These are phyloP conservation scores for Aphanoascus verrucosus DNA, from an alignment of 2,329 filamentous ascomycete genomes.

Conservation along the genomic window DNA sequence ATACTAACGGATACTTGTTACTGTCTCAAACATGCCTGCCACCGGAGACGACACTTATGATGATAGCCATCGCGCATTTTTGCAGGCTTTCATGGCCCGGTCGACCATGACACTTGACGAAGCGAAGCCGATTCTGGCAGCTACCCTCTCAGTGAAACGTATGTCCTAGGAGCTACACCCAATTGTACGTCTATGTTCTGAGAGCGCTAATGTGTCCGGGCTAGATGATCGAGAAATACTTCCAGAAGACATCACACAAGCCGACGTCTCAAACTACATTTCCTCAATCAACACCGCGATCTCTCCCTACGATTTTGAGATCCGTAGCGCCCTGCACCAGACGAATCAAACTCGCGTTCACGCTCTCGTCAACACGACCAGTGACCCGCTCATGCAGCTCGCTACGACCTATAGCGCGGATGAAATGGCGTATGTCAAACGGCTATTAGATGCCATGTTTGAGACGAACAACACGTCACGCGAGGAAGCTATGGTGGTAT, in stretches of 20 bases:
- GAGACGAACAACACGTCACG: slow-evolving; percentile 69
- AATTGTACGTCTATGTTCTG: background rate
- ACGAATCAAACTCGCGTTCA: slow-evolving; percentile 53
- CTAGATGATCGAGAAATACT: slow-evolving; percentile 40
- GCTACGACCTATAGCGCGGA: slow-evolving; percentile 71
- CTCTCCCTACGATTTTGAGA: slow-evolving; percentile 75
- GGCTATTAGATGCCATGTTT: slow-evolving; percentile 84
- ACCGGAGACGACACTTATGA: slow-evolving; percentile 33
- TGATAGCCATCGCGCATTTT: slow-evolving; percentile 71
- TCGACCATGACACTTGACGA: slow-evolving; percentile 67
- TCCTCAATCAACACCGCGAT: slow-evolving; percentile 59
- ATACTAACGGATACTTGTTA: background rate
- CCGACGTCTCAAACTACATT: slow-evolving; percentile 59
- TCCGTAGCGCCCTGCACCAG: slow-evolving; percentile 65
- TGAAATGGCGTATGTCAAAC: slow-evolving; percentile 81
- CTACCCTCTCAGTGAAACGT: slow-evolving; percentile 56
- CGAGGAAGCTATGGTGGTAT: slow-evolving; percentile 76
- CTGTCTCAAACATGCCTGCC: slow-evolving; percentile 8
- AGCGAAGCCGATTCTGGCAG: slow-evolving; percentile 62
- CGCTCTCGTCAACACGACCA: slow-evolving; percentile 77
- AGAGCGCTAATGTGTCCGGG: slow-evolving; percentile 11
- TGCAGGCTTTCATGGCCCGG: slow-evolving; percentile 75
- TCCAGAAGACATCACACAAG: slow-evolving; percentile 54
- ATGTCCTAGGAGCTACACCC: slow-evolving; percentile 9
- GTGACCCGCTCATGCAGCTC: slow-evolving; percentile 74